Evolutionary conservation across 495 filamentous ascomycete genomes (phyloP).

Genomic region (Podospora fimiseda): DNA sequence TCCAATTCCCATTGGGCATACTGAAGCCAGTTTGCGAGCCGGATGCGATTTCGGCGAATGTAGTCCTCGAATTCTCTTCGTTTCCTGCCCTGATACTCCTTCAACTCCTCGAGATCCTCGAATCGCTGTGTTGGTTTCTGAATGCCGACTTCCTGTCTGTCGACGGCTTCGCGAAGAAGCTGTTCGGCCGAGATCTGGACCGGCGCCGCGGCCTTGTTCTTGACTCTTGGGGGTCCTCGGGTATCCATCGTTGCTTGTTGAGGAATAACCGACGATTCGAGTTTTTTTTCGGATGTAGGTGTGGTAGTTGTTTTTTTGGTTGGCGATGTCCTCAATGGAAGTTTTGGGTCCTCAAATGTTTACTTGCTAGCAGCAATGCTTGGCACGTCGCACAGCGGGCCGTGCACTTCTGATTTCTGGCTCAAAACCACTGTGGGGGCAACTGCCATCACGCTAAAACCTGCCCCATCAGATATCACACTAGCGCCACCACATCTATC

Average conservation of each 20-base stretch:
- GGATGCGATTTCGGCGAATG: conserved; percentile 88
- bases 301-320: not conserved
- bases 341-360: not conserved
- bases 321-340: no score
- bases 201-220: conserved; percentile 88
- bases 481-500: not conserved
- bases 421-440: not conserved
- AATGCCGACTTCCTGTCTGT: conserved; percentile 84
- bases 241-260: conserved; percentile 70
- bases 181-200: conserved; percentile 94
- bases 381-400: not conserved
- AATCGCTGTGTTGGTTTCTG: conserved; percentile 92
- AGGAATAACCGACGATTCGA: not conserved
- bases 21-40: conserved; percentile 98
- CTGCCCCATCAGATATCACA: no score
- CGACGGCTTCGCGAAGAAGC: conserved; percentile 94
- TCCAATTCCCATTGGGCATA: conserved; percentile 97
- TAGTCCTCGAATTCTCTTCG: conserved; percentile 97
- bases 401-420: not conserved
- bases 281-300: not conserved
- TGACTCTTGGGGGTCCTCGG: conserved; percentile 91
- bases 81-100: conserved; percentile 95
- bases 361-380: not conserved
- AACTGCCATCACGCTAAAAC: not conserved
- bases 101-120: conserved; percentile 92